These are phyloP conservation scores for Chrysanthemum makinoi DNA, from an alignment of 129 eudicot species.

Conservation along the genomic window DNA sequence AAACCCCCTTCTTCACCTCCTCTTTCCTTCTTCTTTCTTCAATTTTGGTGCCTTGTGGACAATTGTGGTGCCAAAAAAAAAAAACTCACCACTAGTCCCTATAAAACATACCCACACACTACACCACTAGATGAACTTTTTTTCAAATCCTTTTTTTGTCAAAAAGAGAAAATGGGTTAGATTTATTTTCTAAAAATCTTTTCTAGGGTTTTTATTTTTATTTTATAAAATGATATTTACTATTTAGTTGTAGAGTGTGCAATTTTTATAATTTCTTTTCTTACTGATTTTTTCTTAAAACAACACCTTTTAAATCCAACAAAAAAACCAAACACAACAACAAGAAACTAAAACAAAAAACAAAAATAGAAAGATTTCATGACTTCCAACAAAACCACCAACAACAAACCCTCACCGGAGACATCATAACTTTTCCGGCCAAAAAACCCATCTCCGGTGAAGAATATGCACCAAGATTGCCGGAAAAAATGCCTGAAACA, in stretches of 20 bases:
- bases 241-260: constrained; percentile 21
- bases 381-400: constrained; percentile 34
- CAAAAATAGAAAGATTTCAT: constrained; percentile 31
- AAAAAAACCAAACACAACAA: background rate
- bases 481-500: constrained; percentile 61
- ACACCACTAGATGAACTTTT: too few relatives aligned
- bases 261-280: background rate
- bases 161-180: too few relatives aligned
- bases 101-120: too few relatives aligned
- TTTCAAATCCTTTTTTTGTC: too few relatives aligned
- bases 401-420: constrained; percentile 27
- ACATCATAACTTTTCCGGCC: constrained; percentile 27
- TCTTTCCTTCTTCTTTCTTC: constrained; percentile 32
- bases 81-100: background rate
- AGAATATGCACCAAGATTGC: constrained; percentile 50
- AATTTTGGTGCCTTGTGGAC: background rate
- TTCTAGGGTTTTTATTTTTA: constrained; percentile 15
- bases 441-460: constrained; percentile 40
- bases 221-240: constrained; percentile 23
- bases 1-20: constrained; percentile 28
- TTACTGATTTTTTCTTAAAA: background rate
- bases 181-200: background rate
- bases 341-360: background rate
- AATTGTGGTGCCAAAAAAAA: background rate
- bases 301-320: constrained; percentile 28